phyloP scores from a whole-genome alignment of 768 basidiomycete genomes.

The Termitomyces heimii region DNA sequence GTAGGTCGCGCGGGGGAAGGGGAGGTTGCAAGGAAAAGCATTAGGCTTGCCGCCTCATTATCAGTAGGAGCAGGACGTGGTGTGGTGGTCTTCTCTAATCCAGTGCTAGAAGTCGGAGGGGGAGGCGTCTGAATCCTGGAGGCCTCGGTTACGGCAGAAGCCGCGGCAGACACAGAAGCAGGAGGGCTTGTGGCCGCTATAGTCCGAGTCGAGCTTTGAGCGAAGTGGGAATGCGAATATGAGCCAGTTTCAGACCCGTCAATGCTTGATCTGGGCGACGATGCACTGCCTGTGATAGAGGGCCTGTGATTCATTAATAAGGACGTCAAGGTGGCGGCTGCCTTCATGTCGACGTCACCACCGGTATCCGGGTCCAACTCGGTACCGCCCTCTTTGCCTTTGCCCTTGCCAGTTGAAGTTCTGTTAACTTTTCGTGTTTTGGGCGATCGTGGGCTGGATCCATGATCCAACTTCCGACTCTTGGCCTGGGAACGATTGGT shows the following conservation, averaged over 20 bases:
- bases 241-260: conserved; percentile 66
- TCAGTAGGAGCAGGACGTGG: conserved; percentile 58
- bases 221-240: conserved; percentile 57
- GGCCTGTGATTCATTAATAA: conserved; percentile 62
- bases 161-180: conserved; percentile 32
- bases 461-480: conserved; percentile 24
- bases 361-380: conserved; percentile 31
- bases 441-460: conserved; percentile 28
- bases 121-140: conserved; percentile 34
- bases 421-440: conserved; percentile 38
- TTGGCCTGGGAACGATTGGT: conserved; percentile 40
- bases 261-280: conserved; percentile 68
- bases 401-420: conserved; percentile 39
- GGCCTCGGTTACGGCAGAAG: conserved; percentile 25
- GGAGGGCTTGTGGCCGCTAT: conserved; percentile 33
- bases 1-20: conserved; percentile 70
- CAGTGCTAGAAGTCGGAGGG: conserved; percentile 18
- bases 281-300: conserved; percentile 50
- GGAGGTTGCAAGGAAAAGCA: conserved; percentile 81
- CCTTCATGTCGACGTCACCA: conserved; percentile 73
- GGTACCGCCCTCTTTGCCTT: conserved; percentile 15
- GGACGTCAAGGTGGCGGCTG: conserved; percentile 74
- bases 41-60: conserved; percentile 81
- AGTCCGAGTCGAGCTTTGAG: conserved; percentile 61
- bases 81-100: conserved; percentile 24